Percentiles rank a stretch among this genome's conserved stretches.
phyloP scores from a whole-genome alignment of 2,329 filamentous ascomycete species.

The Trichophaea hybrida region DNA sequence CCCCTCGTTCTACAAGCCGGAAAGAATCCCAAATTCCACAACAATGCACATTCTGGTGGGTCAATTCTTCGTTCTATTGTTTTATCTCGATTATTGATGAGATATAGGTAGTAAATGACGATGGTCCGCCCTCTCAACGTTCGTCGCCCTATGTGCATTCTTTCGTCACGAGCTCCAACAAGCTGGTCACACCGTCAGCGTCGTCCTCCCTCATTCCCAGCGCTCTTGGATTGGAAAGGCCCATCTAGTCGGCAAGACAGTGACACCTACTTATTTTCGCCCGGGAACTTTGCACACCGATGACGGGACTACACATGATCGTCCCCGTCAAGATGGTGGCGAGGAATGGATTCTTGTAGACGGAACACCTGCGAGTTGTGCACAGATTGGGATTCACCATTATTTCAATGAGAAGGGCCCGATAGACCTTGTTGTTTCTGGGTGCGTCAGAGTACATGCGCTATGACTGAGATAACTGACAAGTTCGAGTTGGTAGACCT shows the following conservation, averaged over 20 bases:
- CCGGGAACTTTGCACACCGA: constrained; percentile 46
- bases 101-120: constrained; percentile 52
- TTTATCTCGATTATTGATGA: not conserved
- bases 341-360: constrained; percentile 75
- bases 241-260: constrained; percentile 79
- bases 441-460: constrained; percentile 29
- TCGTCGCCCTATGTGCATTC: constrained; percentile 70
- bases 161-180: constrained; percentile 55
- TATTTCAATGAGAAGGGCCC: constrained; percentile 59
- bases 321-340: constrained; percentile 37
- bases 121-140: constrained; percentile 62
- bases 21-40: not conserved
- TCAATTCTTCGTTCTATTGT: not conserved
- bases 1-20: no score
- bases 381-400: constrained; percentile 69
- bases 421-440: constrained; percentile 62
- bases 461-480: not conserved
- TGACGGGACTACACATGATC: constrained; percentile 51
- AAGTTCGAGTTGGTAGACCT: constrained; percentile 35
- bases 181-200: constrained; percentile 74
- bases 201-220: constrained; percentile 80
- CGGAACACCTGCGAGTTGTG: constrained; percentile 65
- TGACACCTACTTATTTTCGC: constrained; percentile 74
- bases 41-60: not conserved
- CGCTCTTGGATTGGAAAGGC: constrained; percentile 98